Percentiles rank a stretch among this genome's conserved stretches.
Evolutionary conservation across 2,329 filamentous ascomycete species (phyloP).

Genomic region (Talaromyces sp.): DNA sequence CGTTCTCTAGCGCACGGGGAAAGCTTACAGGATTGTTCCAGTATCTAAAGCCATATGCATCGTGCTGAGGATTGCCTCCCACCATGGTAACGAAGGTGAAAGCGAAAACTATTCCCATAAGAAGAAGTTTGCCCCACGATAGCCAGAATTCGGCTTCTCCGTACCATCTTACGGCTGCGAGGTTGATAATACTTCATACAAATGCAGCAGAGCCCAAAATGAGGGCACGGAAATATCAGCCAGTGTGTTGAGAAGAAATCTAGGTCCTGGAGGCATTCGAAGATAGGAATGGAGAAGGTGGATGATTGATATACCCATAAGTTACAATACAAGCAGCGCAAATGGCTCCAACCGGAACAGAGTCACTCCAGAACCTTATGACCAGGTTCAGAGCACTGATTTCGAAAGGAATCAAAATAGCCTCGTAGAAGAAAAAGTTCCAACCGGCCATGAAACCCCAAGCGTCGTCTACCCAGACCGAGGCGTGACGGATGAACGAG

Average conservation of each 20-base stretch:
- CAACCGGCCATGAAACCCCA: conserved; percentile 75
- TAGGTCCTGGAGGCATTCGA: neutral
- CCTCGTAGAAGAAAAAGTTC: conserved; percentile 32
- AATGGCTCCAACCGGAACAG: conserved; percentile 52
- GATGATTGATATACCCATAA: conserved; percentile 54
- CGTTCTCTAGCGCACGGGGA: conserved; percentile 32
- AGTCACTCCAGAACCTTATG: conserved; percentile 6
- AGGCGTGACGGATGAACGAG: conserved; percentile 77
- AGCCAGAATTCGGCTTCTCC: conserved; percentile 61
- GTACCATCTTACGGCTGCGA: conserved; percentile 54
- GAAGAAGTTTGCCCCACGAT: conserved; percentile 56
- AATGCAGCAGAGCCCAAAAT: conserved; percentile 62
- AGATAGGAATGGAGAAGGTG: neutral
- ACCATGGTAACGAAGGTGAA: conserved; percentile 17
- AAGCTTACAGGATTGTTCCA: conserved; percentile 58
- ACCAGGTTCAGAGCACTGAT: conserved; percentile 12
- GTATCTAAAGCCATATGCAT: conserved; percentile 58
- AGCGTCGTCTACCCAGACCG: conserved; percentile 72
- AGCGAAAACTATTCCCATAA: conserved; percentile 43
- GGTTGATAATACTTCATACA: conserved; percentile 56
- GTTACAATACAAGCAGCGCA: conserved; percentile 55
- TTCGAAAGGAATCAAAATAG: conserved; percentile 13
- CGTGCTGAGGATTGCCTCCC: conserved; percentile 36
- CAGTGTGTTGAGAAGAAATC: neutral
- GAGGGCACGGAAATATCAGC: neutral